Evolutionary conservation across 805 yeast genomes (phyloP).

Genomic region (Metschnikowia similis): DNA sequence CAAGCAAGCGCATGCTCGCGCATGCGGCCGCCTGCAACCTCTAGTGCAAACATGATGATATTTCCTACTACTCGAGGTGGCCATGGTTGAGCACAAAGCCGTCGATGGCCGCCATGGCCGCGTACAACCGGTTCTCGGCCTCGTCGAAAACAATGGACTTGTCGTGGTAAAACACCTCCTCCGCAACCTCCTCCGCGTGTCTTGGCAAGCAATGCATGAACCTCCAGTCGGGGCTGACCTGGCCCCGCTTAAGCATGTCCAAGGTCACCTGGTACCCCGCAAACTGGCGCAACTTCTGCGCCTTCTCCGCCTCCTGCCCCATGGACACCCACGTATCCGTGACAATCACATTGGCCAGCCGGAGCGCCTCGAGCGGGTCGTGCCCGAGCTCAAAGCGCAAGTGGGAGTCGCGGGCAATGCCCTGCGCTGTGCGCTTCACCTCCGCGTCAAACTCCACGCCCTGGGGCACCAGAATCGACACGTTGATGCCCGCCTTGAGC

Average conservation of each 20-base stretch:
- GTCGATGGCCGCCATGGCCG: slow-evolving; percentile 92
- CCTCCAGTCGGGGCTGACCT: slow-evolving; percentile 64
- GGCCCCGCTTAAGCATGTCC: slow-evolving; percentile 55
- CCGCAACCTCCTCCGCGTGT: slow-evolving; percentile 90
- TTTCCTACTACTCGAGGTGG: slow-evolving; percentile 11
- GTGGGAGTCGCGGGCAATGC: slow-evolving; percentile 37
- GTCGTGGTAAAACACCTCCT: slow-evolving; percentile 83
- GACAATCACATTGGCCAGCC: slow-evolving; percentile 74
- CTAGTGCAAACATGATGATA: neutral
- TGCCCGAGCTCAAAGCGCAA: slow-evolving; percentile 53
- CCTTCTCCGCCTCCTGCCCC: slow-evolving; percentile 90
- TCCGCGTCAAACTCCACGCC: slow-evolving; percentile 58
- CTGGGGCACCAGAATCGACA: slow-evolving; percentile 80
- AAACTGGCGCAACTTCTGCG: slow-evolving; percentile 70
- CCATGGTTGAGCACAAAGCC: slow-evolving; percentile 69
- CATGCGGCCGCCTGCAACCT: neutral
- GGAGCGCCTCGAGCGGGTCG: slow-evolving; percentile 72
- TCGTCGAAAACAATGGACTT: slow-evolving; percentile 84
- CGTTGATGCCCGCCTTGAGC: slow-evolving; percentile 76
- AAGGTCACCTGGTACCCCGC: slow-evolving; percentile 79
- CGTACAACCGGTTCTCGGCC: slow-evolving; percentile 94
- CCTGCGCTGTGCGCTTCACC: slow-evolving; percentile 51
- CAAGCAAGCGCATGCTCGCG: neutral
- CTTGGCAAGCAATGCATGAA: slow-evolving; percentile 99
- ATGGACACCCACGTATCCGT: slow-evolving; percentile 97